A percentile compares a stretch with the other conserved stretches of the same genome.
These are phyloP conservation scores for Panellus pusillus DNA, from an alignment of 768 basidiomycete species.

Conservation along the genomic window DNA sequence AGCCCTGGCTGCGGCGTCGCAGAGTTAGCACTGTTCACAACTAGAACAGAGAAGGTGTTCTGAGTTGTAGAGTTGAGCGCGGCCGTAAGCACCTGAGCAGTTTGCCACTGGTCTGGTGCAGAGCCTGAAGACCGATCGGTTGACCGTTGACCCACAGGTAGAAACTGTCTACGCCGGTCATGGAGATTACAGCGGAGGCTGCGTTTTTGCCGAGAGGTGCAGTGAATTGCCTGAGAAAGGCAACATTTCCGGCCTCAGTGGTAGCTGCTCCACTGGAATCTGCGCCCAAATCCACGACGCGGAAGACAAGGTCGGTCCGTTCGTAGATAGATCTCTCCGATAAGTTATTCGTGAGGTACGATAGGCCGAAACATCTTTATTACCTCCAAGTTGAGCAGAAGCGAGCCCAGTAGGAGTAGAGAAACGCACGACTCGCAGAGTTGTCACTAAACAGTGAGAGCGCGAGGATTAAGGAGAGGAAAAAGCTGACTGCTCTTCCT, in stretches of 20 bases:
- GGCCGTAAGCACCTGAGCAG: no score
- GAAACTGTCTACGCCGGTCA: constrained; percentile 10
- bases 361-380: constrained; percentile 1
- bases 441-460: no score
- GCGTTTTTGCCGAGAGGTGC: constrained; percentile 1
- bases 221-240: constrained; percentile 2
- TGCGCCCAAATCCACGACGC: constrained; percentile 18
- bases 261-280: neutral
- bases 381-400: no score
- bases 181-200: constrained; percentile 1
- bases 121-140: constrained; percentile 6
- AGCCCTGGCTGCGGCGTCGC: constrained; percentile 3
- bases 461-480: neutral
- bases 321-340: neutral
- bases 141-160: constrained; percentile 12
- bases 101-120: constrained; percentile 4
- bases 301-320: neutral
- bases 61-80: no score
- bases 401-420: no score
- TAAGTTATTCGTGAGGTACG: neutral
- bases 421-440: no score
- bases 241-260: constrained; percentile 8
- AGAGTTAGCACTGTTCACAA: neutral
- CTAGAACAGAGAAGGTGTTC: no score
- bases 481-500: neutral